Evolutionary conservation across 2,329 filamentous ascomycete species (phyloP).

Genomic region (Claviceps pusilla): DNA sequence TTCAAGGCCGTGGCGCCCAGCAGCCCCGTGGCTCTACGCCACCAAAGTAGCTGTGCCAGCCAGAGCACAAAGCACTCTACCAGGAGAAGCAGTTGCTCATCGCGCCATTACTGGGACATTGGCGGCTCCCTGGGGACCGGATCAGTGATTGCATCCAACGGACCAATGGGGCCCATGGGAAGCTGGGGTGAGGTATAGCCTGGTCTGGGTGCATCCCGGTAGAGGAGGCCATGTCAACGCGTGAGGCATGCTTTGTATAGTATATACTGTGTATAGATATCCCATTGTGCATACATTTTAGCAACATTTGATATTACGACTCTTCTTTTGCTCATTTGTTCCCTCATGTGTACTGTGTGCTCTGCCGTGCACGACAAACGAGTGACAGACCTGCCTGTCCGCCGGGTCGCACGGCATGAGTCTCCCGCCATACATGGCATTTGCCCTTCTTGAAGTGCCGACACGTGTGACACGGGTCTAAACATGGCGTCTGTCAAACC

Average conservation of each 20-base stretch:
- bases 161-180: conserved; percentile 57
- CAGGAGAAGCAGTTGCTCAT: conserved; percentile 53
- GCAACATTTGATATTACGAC: too few species aligned
- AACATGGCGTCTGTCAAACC: too few species aligned
- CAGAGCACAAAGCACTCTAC: conserved; percentile 69
- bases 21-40: conserved; percentile 32
- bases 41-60: conserved; percentile 62
- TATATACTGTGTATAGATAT: too few species aligned
- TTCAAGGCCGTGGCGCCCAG: conserved; percentile 39
- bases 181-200: conserved; percentile 61
- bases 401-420: too few species aligned
- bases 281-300: too few species aligned
- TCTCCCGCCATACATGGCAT: too few species aligned
- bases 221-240: not conserved
- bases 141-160: conserved; percentile 50
- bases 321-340: too few species aligned
- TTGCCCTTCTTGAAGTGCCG: too few species aligned
- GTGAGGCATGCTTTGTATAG: not conserved
- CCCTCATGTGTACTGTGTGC: too few species aligned
- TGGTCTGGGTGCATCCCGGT: not conserved
- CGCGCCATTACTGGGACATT: conserved; percentile 84
- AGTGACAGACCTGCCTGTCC: too few species aligned
- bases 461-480: too few species aligned
- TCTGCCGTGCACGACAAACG: too few species aligned
- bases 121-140: conserved; percentile 67